A percentile compares a stretch with the other conserved stretches of the same genome.
phyloP scores from a whole-genome alignment of 805 yeast genomes.

The Torulaspora microellipsoides region DNA sequence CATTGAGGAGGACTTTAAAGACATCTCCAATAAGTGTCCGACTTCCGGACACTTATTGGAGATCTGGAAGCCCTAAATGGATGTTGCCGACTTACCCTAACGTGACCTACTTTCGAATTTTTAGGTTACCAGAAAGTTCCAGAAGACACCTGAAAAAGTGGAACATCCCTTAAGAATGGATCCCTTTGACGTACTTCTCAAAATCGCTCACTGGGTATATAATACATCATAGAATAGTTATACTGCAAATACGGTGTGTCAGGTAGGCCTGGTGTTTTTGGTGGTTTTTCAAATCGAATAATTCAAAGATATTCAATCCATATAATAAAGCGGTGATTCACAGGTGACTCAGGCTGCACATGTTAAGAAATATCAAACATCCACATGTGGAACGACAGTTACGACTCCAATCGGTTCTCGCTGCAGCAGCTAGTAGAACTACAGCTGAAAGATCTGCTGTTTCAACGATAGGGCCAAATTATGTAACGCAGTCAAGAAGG shows the following conservation, averaged over 20 bases:
- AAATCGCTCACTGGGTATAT: constrained; percentile 9
- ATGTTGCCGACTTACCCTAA: background rate
- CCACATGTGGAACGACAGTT: constrained; percentile 11
- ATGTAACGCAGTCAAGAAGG: background rate
- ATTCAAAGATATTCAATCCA: too few species aligned
- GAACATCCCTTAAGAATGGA: constrained; percentile 1
- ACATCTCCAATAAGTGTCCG: too few species aligned
- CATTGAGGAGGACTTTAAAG: too few species aligned
- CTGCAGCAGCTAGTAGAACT: background rate
- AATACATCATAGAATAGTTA: background rate
- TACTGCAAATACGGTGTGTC: too few species aligned
- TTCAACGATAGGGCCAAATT: background rate
- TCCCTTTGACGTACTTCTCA: background rate
- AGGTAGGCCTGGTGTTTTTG: too few species aligned
- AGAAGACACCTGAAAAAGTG: constrained; percentile 5
- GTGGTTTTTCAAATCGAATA: too few species aligned
- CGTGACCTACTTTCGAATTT: background rate
- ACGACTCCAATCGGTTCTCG: constrained; percentile 4
- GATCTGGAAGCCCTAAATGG: too few species aligned
- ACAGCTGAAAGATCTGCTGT: background rate
- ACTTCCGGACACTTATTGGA: too few species aligned
- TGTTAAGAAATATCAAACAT: constrained; percentile 11
- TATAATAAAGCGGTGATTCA: too few species aligned
- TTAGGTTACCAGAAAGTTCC: constrained; percentile 4
- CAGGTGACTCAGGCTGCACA: background rate